Percentiles rank a stretch among this genome's conserved stretches.
These are phyloP conservation scores for Coriaria nepalensis DNA, from an alignment of 306 rosid genomes.

Conservation along the genomic window DNA sequence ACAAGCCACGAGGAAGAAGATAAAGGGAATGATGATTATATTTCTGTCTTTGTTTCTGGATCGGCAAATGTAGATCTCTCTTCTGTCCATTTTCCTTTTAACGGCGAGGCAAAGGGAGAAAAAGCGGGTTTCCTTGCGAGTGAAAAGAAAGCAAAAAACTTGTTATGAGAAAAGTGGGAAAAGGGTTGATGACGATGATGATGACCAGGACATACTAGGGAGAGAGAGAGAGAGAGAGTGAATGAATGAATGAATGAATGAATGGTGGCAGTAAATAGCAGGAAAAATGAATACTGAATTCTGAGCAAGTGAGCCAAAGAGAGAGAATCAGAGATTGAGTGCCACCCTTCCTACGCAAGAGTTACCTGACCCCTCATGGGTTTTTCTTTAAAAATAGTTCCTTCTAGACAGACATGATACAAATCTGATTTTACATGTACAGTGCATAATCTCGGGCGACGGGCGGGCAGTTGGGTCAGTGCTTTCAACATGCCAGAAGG, in stretches of 20 bases:
- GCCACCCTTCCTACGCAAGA: background rate
- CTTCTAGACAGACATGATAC: no score
- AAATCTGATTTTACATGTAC: no score
- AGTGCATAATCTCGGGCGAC: no score
- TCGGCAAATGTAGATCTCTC: background rate
- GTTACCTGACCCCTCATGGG: no score
- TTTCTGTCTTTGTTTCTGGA: background rate
- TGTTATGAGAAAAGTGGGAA: background rate
- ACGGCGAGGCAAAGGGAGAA: background rate
- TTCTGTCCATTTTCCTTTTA: background rate
- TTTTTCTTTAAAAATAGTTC: no score
- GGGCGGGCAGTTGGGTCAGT: no score
- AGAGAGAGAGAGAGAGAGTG: background rate
- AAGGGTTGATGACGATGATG: background rate
- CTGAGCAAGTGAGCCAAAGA: no score
- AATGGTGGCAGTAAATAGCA: background rate
- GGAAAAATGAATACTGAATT: background rate
- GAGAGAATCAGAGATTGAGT: background rate
- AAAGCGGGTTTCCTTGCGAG: background rate
- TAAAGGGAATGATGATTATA: background rate
- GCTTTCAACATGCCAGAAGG: no score
- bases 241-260: no score
- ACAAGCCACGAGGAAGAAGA: background rate
- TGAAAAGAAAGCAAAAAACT: background rate
- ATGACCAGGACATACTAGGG: background rate